Conservation (phyloP, 805 yeast species). For the Candida tammaniensis region DNA sequence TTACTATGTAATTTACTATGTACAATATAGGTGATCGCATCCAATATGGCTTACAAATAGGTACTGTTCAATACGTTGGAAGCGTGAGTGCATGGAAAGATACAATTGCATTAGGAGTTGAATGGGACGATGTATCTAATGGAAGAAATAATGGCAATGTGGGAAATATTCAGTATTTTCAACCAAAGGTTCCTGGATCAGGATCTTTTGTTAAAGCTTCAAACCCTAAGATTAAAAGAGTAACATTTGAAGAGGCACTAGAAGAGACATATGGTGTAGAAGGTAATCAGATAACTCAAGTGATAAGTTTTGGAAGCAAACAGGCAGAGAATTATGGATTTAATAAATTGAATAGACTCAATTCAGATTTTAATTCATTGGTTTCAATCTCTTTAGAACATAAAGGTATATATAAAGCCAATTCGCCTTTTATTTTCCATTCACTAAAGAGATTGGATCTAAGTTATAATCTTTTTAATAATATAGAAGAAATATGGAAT, state of each 20-base stretch:
- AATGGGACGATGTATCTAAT: slow-evolving; percentile 72
- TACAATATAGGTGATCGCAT: slow-evolving; percentile 18
- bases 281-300: slow-evolving; percentile 22
- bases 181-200: slow-evolving; percentile 29
- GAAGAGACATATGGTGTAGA: slow-evolving; percentile 21
- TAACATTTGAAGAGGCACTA: slow-evolving; percentile 49
- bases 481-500: slow-evolving; percentile 35
- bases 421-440: background rate
- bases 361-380: slow-evolving; percentile 45
- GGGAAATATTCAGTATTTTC: slow-evolving; percentile 56
- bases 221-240: slow-evolving; percentile 30
- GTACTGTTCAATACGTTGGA: slow-evolving; percentile 67
- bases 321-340: slow-evolving; percentile 64
- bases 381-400: slow-evolving; percentile 49
- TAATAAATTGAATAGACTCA: slow-evolving; percentile 49
- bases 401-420: slow-evolving; percentile 28
- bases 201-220: slow-evolving; percentile 64
- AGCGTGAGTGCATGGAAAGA: slow-evolving; percentile 57
- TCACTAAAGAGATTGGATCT: slow-evolving; percentile 47
- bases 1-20: slow-evolving; percentile 1
- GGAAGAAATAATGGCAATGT: slow-evolving; percentile 74
- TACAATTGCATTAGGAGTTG: slow-evolving; percentile 65
- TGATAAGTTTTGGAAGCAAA: slow-evolving; percentile 53
- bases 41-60: slow-evolving; percentile 36
- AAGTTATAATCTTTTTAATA: slow-evolving; percentile 53